Evolutionary conservation across 2,329 filamentous ascomycete genomes (phyloP), one percentile per base, ranked within the genome.

Genomic region (Paecilomyces variotii): DNA sequence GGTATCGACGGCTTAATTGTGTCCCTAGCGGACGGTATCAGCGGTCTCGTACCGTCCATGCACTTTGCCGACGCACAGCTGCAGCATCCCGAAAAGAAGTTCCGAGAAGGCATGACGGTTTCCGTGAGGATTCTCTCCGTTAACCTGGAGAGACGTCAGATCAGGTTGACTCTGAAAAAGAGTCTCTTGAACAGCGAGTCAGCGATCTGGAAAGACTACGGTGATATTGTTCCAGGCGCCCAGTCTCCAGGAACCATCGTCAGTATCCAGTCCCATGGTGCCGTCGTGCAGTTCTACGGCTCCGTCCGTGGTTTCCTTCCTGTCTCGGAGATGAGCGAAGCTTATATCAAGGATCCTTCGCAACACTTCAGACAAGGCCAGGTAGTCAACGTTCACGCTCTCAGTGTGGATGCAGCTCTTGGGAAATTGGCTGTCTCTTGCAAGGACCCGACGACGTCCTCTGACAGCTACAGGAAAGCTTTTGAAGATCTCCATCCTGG

Each of bases 251-350:
- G 93, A 59, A 97, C 91, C 0, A 88, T 99, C 63, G 82, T 96
- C 64, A 95, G 89, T 63, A 80, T 99, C 10, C 80, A 91, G 58
- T 76, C 83, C 2, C 85, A 85, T 56, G 94, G 94, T 60, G 94
- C 94, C 10, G 85, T 93, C 19, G 88, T 99, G 56, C 91, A 96
- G 70, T 99, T 97, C 75, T 99, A 95, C 68, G 91, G 91, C 19
- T 77, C 81, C 7, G 80, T 99, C 24, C 85, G 86, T 63, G 95
- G 89, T 7, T 99, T 95, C 78, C 81, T 99, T 57, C 94, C 94
- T 1, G 87, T 96, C 0, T 90, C 90, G 1, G 93, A 99, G 75
- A 99, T 99, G 94, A 97, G 94, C 71, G 94, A 99, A 72, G 91
- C 92, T 10, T 97, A 88, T 70, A 97, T 99, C 68, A 84, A 88